Percentiles rank a stretch among this genome's conserved stretches.
phyloP scores from a whole-genome alignment of 805 yeast genomes.

The Wickerhamiella sergipiensis region DNA sequence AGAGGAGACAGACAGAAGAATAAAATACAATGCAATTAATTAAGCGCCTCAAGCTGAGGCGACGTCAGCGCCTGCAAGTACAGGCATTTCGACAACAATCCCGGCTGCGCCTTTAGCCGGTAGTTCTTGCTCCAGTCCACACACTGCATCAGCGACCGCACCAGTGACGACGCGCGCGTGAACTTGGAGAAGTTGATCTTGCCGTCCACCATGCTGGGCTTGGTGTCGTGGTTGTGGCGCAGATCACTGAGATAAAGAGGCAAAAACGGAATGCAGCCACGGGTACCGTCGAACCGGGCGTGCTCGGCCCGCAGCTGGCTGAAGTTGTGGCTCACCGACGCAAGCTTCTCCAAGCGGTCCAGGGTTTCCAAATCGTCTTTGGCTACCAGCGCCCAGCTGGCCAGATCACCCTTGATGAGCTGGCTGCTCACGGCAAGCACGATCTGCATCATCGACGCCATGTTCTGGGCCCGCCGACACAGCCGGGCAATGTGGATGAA shows the following conservation, averaged over 20 bases:
- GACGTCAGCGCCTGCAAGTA: constrained; percentile 19
- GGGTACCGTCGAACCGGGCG: constrained; percentile 42
- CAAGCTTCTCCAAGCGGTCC: constrained; percentile 52
- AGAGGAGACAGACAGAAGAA: not conserved
- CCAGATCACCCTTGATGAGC: constrained; percentile 39
- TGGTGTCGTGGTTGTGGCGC: constrained; percentile 49
- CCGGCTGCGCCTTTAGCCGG: constrained; percentile 39
- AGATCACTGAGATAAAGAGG: constrained; percentile 78
- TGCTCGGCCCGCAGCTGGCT: constrained; percentile 49
- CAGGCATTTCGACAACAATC: constrained; percentile 63
- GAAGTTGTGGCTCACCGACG: constrained; percentile 68
- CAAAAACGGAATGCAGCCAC: constrained; percentile 82
- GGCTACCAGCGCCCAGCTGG: constrained; percentile 63
- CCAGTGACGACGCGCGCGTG: constrained; percentile 60
- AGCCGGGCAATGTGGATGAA: constrained; percentile 76
- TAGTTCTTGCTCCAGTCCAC: constrained; percentile 78
- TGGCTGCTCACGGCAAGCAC: constrained; percentile 60
- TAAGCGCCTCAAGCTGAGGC: not conserved
- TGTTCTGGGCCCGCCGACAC: constrained; percentile 63
- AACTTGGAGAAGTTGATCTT: constrained; percentile 69
- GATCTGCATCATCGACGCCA: constrained; percentile 77
- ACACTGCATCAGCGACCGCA: constrained; percentile 60
- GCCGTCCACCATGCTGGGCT: constrained; percentile 34
- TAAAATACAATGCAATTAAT: not conserved
- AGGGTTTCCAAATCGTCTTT: constrained; percentile 59